These are phyloP conservation scores for Tolypocladium guangdongense DNA, from an alignment of 2,329 filamentous ascomycete species.

Conservation along the genomic window DNA sequence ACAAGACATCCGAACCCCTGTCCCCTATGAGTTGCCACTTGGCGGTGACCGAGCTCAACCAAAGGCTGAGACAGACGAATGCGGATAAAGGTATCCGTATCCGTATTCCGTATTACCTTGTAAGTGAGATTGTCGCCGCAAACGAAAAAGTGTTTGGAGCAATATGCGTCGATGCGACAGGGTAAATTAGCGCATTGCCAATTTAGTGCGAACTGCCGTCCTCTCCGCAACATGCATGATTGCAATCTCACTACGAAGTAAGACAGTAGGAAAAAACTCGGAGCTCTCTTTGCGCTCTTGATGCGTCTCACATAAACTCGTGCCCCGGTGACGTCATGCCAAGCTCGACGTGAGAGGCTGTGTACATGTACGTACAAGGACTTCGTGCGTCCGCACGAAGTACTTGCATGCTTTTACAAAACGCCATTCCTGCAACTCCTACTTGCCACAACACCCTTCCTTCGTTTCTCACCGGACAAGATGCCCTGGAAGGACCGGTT, in stretches of 20 bases:
- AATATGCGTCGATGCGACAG: too few species aligned
- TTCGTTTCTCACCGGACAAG: neutral
- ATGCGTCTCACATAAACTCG: neutral
- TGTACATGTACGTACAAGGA: neutral
- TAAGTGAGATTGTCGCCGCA: too few species aligned
- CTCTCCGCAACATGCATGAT: neutral
- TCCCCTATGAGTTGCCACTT: too few species aligned
- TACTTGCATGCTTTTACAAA: too few species aligned
- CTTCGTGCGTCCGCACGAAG: too few species aligned
- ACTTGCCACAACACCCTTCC: neutral
- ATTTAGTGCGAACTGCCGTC: too few species aligned
- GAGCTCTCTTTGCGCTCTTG: neutral
- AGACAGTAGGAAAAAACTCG: neutral
- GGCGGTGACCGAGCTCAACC: too few species aligned
- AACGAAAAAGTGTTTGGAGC: too few species aligned
- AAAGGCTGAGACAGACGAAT: neutral
- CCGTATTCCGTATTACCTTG: too few species aligned
- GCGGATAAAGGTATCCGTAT: too few species aligned
- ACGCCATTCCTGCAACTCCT: neutral
- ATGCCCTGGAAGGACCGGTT: constrained; percentile 28
- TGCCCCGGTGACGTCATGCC: neutral
- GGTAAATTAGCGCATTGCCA: too few species aligned
- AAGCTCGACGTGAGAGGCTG: neutral
- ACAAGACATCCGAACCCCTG: neutral
- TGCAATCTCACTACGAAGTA: neutral